Evolutionary conservation across 768 basidiomycete species (phyloP).

Genomic region (Hemileccinum impolitum): DNA sequence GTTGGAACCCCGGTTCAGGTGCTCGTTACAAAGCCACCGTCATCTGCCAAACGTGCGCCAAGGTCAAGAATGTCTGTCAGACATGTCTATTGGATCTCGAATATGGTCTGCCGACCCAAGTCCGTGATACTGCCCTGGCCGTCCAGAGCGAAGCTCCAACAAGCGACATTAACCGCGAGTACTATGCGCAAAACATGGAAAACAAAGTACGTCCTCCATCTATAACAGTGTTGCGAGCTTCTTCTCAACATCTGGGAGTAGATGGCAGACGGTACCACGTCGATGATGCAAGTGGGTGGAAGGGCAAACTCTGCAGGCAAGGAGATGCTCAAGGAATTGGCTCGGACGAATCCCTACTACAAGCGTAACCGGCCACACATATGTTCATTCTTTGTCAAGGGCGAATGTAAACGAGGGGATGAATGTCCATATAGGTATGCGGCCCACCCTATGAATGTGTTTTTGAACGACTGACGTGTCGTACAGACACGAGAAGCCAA

Average conservation of each 20-base stretch:
- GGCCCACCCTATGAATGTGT: not conserved
- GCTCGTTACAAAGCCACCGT: constrained; percentile 96
- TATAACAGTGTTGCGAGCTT: not conserved
- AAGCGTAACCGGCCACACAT: constrained; percentile 93
- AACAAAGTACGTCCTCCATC: constrained; percentile 50
- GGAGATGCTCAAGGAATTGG: constrained; percentile 95
- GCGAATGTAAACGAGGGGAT: constrained; percentile 85
- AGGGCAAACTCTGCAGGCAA: constrained; percentile 78
- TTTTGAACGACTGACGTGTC: not conserved
- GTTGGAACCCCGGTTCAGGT: constrained; percentile 96
- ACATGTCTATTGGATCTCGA: constrained; percentile 96
- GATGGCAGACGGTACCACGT: constrained; percentile 66
- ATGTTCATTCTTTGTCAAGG: constrained; percentile 95
- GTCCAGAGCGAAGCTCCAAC: constrained; percentile 85
- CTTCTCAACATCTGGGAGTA: constrained; percentile 27
- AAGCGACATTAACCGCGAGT: constrained; percentile 96
- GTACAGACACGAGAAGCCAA: constrained; percentile 81
- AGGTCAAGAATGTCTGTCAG: constrained; percentile 95
- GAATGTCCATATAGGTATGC: constrained; percentile 87
- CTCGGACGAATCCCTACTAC: constrained; percentile 95
- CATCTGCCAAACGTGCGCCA: constrained; percentile 95
- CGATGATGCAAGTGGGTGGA: constrained; percentile 52
- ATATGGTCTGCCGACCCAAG: constrained; percentile 94
- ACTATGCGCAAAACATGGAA: constrained; percentile 91
- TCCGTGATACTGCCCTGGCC: constrained; percentile 91